phyloP scores from a whole-genome alignment of 768 basidiomycete genomes.

The Ephemerocybe angulata region DNA sequence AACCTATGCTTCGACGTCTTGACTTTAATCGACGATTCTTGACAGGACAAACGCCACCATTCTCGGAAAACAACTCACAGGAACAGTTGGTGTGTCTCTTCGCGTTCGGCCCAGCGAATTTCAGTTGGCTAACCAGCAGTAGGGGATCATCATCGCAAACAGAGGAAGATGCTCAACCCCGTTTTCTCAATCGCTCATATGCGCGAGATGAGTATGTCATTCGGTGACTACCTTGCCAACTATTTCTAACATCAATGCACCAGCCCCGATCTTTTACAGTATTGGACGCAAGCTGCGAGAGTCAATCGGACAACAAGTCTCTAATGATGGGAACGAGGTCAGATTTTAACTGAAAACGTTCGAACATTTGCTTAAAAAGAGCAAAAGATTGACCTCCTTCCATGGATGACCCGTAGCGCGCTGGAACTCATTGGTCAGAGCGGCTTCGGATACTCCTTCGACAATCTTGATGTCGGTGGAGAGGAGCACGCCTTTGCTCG shows the following conservation, averaged over 20 bases:
- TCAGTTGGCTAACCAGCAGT: too few species aligned
- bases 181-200: slow-evolving; percentile 36
- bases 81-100: too few species aligned
- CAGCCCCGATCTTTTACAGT: slow-evolving; percentile 35
- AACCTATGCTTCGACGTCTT: neutral
- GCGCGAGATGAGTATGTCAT: slow-evolving; percentile 31
- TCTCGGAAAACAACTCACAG: too few species aligned
- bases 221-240: neutral
- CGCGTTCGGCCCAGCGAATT: too few species aligned
- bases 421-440: slow-evolving; percentile 10
- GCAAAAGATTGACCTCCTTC: slow-evolving; percentile 5
- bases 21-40: neutral
- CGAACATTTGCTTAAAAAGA: neutral
- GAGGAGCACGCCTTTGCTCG: neutral
- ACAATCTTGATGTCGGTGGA: neutral
- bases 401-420: slow-evolving; percentile 8
- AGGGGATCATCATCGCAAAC: slow-evolving; percentile 31
- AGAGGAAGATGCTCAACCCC: slow-evolving; percentile 36
- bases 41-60: neutral
- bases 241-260: neutral
- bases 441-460: slow-evolving; percentile 10
- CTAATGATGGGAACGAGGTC: slow-evolving; percentile 25
- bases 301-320: slow-evolving; percentile 21
- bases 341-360: neutral
- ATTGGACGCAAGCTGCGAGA: slow-evolving; percentile 29